Conservation (phyloP, 2,329 filamentous ascomycete genomes). For the Sporothrix protearum region DNA sequence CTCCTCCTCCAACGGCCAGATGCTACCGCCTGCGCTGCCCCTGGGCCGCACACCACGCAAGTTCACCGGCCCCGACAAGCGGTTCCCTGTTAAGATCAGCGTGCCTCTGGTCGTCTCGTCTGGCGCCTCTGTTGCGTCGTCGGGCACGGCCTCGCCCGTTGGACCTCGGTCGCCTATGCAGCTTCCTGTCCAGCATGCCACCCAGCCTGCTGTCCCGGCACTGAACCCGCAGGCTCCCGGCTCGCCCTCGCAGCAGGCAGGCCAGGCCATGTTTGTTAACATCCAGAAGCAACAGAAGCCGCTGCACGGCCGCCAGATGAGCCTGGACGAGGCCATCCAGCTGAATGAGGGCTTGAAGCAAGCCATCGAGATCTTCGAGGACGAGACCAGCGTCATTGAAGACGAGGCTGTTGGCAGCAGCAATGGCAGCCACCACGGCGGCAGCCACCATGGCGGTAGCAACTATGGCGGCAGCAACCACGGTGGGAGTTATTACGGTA, state of each 20-base stretch:
- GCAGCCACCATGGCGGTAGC: background rate
- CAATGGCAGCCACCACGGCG: conserved; percentile 14
- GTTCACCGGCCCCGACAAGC: conserved; percentile 49
- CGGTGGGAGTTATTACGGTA: background rate
- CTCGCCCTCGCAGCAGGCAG: conserved; percentile 18
- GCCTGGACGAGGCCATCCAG: conserved; percentile 51
- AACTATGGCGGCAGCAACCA: background rate
- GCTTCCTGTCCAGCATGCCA: conserved; percentile 7
- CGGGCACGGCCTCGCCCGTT: conserved; percentile 20
- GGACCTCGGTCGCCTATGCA: conserved; percentile 17
- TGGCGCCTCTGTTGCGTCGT: background rate
- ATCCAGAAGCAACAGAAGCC: conserved; percentile 28
- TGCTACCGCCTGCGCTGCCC: conserved; percentile 35
- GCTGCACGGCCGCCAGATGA: conserved; percentile 41
- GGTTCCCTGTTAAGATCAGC: conserved; percentile 60
- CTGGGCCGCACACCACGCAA: conserved; percentile 46
- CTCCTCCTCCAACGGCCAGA: conserved; percentile 27
- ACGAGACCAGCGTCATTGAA: conserved; percentile 41
- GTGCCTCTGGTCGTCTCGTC: conserved; percentile 28
- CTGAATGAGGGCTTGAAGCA: conserved; percentile 55
- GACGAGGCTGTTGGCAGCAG: conserved; percentile 29
- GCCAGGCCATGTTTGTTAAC: conserved; percentile 23
- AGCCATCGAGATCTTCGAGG: conserved; percentile 62
- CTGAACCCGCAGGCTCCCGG: conserved; percentile 20
- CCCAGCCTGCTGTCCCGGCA: background rate